A percentile compares a stretch with the other conserved stretches of the same genome.
phyloP scores from a whole-genome alignment of 2,329 filamentous ascomycete species.

The Epichloe bromicola region DNA sequence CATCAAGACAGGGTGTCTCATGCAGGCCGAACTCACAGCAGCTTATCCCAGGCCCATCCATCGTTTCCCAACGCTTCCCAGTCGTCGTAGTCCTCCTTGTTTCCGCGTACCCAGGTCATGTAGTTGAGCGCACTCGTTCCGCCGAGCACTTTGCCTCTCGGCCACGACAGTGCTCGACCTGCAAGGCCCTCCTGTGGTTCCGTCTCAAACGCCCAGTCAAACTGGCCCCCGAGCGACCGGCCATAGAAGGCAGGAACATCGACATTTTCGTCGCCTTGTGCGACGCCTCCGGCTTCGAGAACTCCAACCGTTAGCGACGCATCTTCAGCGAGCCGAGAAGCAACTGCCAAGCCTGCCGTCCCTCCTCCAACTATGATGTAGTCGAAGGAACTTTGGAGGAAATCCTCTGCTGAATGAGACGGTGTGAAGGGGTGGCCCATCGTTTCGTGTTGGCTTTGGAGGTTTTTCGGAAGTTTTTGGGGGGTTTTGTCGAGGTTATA shows the following conservation, averaged over 20 bases:
- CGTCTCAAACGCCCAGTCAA: slow-evolving; percentile 31
- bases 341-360: slow-evolving; percentile 39
- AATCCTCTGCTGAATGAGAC: slow-evolving; percentile 10
- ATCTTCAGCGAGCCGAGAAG: slow-evolving; percentile 30
- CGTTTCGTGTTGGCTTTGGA: not conserved
- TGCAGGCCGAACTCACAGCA: slow-evolving; percentile 17
- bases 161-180: slow-evolving; percentile 27
- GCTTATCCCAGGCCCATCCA: slow-evolving; percentile 42
- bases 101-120: slow-evolving; percentile 39
- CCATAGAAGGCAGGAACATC: slow-evolving; percentile 26
- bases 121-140: slow-evolving; percentile 50
- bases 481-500: not conserved
- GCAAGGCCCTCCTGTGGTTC: slow-evolving; percentile 23
- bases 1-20: too few relatives aligned
- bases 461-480: too few relatives aligned
- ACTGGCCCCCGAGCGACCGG: slow-evolving; percentile 19
- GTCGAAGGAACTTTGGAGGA: slow-evolving; percentile 15
- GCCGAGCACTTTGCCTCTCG: slow-evolving; percentile 40
- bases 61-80: slow-evolving; percentile 45
- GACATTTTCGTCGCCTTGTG: slow-evolving; percentile 19
- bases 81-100: slow-evolving; percentile 36
- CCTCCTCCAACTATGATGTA: slow-evolving; percentile 39
- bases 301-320: slow-evolving; percentile 17
- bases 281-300: slow-evolving; percentile 20
- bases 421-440: not conserved